These are phyloP conservation scores for Trypanosoma lewisi DNA, from an alignment of 208 protist species.

Conservation along the genomic window DNA sequence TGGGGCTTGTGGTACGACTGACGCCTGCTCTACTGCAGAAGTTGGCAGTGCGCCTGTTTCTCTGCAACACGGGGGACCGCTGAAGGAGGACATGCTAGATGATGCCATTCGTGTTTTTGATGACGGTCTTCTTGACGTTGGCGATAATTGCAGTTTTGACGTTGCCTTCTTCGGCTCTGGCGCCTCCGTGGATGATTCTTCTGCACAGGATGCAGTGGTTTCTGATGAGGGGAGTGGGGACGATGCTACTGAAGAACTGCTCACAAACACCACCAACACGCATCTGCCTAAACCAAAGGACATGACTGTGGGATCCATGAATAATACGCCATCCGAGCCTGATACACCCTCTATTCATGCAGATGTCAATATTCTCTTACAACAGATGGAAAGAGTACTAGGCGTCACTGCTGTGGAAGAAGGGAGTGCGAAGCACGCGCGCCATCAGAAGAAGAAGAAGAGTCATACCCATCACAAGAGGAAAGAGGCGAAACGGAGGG, in stretches of 20 bases:
- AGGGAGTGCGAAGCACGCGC: not conserved
- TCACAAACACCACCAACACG: no score
- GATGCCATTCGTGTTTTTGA: not conserved
- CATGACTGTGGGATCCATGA: not conserved
- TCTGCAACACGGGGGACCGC: not conserved
- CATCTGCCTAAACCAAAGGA: no score
- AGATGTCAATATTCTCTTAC: slow-evolving; percentile 11
- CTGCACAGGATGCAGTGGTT: not conserved
- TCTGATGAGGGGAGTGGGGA: not conserved
- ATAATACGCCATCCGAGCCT: not conserved
- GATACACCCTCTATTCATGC: slow-evolving; percentile 7
- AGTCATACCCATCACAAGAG: slow-evolving; percentile 5
- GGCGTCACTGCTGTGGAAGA: not conserved
- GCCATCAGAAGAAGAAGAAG: not conserved
- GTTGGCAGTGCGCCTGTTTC: not conserved
- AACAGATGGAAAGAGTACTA: slow-evolving; percentile 17
- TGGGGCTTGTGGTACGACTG: not conserved
- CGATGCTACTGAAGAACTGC: not conserved
- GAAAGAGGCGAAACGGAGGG: not conserved
- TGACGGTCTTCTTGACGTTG: slow-evolving; percentile 3
- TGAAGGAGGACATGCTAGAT: not conserved
- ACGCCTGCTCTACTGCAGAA: not conserved
- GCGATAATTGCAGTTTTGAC: slow-evolving; percentile 1
- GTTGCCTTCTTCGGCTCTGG: slow-evolving; percentile 12
- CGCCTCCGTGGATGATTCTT: not conserved